phyloP scores from a whole-genome alignment of 176 grass and related monocot genomes.

The Sorghum bicolor region Sorghum_bicolor_NCBIv3 NC_012879.2:56986501-56987000 shows the following conservation, averaged over 20 bases:
- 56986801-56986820: background rate
- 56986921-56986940: background rate
- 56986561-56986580: background rate
- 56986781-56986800: background rate
- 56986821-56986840: background rate
- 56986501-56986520: slow-evolving; percentile 24
- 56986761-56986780: background rate
- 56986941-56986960: too few species aligned
- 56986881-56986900: background rate
- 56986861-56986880: background rate
- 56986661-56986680: background rate
- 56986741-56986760: too few species aligned
- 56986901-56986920: background rate
- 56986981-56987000: background rate
- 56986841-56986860: background rate
- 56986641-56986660: background rate
- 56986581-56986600: background rate
- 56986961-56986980: too few species aligned
- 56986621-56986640: too few species aligned
- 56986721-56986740: too few species aligned
- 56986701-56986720: background rate
- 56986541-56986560: background rate
- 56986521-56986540: background rate
- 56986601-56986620: too few species aligned
- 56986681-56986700: background rate